Base-by-base conservation (phyloP, 83 land plant genomes). In the Thuja plicata region DNA sequence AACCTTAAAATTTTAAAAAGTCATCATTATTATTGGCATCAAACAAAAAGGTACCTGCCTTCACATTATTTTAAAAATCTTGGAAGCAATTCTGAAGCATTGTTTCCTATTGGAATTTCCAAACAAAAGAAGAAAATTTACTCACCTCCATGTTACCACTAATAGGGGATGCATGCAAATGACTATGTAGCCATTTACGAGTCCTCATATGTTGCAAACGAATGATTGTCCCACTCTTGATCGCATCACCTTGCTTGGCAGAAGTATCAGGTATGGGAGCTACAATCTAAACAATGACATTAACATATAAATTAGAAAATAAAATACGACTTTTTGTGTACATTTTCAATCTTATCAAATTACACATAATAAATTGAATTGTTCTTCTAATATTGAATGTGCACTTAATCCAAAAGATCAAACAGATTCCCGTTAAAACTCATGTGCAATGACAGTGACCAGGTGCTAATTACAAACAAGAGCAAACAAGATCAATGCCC, bases 121-220 rank as follows among this genome's bases (percentile, higher is more conserved):
- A 83, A n/a, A 83, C 48, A 80, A 46, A 27, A 46, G 55, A 83
- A 83, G 9, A 86, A 62, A 1, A 7, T 40, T 66, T 90, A 79
- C 91, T 50, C 81, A 96, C 99, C 99, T 98, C 99, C 80, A 94
- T 88, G 83, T 98, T 98, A 40, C 99, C 97, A 45, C 97, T 91
- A 52, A 98, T 96, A 32, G 99, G 99, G 19, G 99, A 98, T 81
- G 94, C 95, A 89, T 95, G 97, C 91, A 95, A 91, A 88, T 98
- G 99, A 87, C 99, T 97, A 89, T 98, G 99, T 57, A 98, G 94
- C 99, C 99, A 98, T 88, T 89, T 97, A 37, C 95, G 95, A 48
- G 99, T 98, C 86, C 89, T 95, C 98, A 96, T 96, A 88, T 98
- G 99, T 55, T 97, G 99, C 89, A 98, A 91, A 43, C 99, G 88